Base-by-base conservation (phyloP, 2,329 filamentous ascomycete genomes). In the Colletotrichum orchidophilum region DNA sequence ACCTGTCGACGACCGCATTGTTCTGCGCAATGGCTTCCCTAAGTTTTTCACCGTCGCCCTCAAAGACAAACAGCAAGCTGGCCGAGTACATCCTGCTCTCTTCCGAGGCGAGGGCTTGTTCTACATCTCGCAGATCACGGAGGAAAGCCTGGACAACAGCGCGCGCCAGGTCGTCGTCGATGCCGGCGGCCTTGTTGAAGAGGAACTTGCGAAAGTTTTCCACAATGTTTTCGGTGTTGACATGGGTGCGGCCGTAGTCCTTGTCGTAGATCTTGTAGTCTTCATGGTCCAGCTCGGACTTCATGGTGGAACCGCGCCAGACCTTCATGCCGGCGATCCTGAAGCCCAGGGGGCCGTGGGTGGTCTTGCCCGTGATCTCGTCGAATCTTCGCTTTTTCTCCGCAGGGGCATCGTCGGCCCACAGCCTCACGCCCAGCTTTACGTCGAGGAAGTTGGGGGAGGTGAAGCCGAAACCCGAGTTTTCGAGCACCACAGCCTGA, bases 391-490 rank as follows among this genome's bases (percentile, higher is more conserved):
- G 78, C 75, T 87, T 87, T 82, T 92, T 92, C 76, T 90, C 84
- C 29, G 80, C 75, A 0, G 88, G 86, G 27, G 90, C 90, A 73
- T 91, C 86, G 71, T 97, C 94, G 15, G 94, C 96, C 92, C 95
- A 98, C 6, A 99, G 84, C 35, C 94, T 89, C 60, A 91, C 88
- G 53, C 96, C 96, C 24, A 99, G 89, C 83, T 99, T 99, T 74
- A 97, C 89, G 78, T 99, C 96, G 69, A 99, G 85, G 8, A 99
- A 94, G 76, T 97, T 98, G 7, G 96, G 94, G 70, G 90, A 88
- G 76, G 88, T 89, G 84, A 95, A 98, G 1, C 94, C 94, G 74
- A 89, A 88, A 0, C 94, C 91, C 7, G 94, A 89, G 79, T 98
- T 98, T 78, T 95, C 93, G 31, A 98, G 85, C 13, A 97, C 95